A percentile compares a stretch with the other conserved stretches of the same genome.
Evolutionary conservation across 768 basidiomycete species (phyloP).

Genomic region (Dentipellis fragilis): DNA sequence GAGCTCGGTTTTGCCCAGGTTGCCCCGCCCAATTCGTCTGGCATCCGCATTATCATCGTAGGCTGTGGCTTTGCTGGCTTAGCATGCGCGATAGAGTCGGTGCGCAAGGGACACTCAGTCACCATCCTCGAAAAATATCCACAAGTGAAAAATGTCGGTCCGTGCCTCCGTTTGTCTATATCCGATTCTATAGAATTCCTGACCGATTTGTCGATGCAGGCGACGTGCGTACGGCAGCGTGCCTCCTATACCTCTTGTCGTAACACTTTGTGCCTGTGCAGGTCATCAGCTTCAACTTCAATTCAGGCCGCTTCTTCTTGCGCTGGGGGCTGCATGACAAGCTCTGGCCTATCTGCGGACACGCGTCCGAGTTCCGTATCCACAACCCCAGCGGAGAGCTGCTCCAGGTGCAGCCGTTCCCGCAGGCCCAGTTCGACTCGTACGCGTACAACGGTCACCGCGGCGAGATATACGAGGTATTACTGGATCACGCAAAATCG

Average conservation of each 20-base stretch:
- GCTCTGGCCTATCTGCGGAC: conserved; percentile 15
- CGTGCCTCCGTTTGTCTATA: conserved; percentile 1
- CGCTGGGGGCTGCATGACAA: conserved; percentile 18
- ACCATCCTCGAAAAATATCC: conserved; percentile 16
- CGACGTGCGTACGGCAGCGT: conserved; percentile 6
- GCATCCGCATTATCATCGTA: conserved; percentile 15
- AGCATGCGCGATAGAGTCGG: conserved; percentile 20
- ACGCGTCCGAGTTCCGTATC: conserved; percentile 8
- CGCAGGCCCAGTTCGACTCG: conserved; percentile 10
- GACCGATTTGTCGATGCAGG: conserved; percentile 2
- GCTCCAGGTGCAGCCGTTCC: conserved; percentile 14
- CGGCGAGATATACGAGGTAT: conserved; percentile 16
- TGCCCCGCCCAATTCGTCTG: background rate
- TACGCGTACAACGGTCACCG: conserved; percentile 20
- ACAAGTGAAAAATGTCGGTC: conserved; percentile 10
- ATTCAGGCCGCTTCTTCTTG: conserved; percentile 17
- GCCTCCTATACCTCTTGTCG: background rate
- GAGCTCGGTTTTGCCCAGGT: background rate
- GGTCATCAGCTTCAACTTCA: conserved; percentile 14
- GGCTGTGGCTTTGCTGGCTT: conserved; percentile 20
- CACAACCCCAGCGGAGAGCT: conserved; percentile 16
- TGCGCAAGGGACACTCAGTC: conserved; percentile 15
- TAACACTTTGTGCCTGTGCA: conserved; percentile 2
- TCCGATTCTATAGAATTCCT: background rate
- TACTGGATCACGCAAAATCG: conserved; percentile 14